phyloP scores from a whole-genome alignment of 2,329 filamentous ascomycete species.

The Apiospora pterosperma region DNA sequence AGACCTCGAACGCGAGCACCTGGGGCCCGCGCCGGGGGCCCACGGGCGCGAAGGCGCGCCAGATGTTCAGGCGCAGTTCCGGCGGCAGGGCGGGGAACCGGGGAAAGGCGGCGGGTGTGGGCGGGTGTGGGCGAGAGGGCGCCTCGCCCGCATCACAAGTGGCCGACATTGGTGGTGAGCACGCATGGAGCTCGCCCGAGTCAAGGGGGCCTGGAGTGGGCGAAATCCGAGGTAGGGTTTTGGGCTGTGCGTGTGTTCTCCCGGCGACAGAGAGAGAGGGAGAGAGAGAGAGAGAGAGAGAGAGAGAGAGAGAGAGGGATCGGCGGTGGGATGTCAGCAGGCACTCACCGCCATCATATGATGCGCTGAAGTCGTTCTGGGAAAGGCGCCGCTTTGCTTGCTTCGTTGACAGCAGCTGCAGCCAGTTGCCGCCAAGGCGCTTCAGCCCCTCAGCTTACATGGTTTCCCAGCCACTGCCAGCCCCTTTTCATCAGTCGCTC shows the following conservation, averaged over 20 bases:
- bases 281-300: too few species aligned
- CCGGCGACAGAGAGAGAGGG: too few species aligned
- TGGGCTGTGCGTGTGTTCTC: too few species aligned
- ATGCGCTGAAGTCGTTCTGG: neutral
- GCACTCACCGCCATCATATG: neutral
- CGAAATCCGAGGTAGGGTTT: too few species aligned
- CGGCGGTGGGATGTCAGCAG: neutral
- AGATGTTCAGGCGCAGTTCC: neutral
- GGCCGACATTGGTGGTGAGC: neutral
- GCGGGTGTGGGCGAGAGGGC: neutral
- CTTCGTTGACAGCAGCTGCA: neutral
- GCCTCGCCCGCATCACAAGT: too few species aligned
- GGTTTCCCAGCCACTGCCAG: neutral
- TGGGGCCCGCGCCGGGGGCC: neutral
- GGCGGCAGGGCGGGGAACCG: neutral
- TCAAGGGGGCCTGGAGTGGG: too few species aligned
- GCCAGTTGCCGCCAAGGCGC: neutral
- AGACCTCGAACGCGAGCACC: neutral
- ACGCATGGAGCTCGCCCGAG: neutral
- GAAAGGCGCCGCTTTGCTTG: neutral
- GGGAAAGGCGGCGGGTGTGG: neutral
- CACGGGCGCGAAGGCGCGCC: neutral
- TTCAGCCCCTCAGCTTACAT: neutral
- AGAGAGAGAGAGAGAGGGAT: neutral
- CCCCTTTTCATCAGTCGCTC: neutral